Evolutionary conservation across 1,139 yeast species (phyloP).

Genomic region (Sugiyamaella grinbergsii): DNA sequence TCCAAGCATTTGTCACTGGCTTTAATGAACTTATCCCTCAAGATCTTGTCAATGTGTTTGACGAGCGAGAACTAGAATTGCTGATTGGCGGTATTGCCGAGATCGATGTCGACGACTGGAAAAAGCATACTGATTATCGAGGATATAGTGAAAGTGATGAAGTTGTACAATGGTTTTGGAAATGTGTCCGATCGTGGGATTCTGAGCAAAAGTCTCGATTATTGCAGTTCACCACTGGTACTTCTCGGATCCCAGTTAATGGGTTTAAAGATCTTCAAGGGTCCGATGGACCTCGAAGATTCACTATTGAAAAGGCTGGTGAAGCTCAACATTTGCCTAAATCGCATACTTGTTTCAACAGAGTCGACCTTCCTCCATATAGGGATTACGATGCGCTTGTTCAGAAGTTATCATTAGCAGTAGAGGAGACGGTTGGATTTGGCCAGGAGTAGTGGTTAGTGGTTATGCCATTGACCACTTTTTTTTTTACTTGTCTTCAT

Average conservation of each 20-base stretch:
- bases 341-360: slow-evolving; percentile 93
- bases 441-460: slow-evolving; percentile 87
- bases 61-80: slow-evolving; percentile 94
- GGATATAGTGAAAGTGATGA: slow-evolving; percentile 97
- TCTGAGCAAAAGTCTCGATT: slow-evolving; percentile 94
- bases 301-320: slow-evolving; percentile 97
- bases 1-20: slow-evolving; percentile 94
- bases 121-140: slow-evolving; percentile 96
- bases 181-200: slow-evolving; percentile 90
- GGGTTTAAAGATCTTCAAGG: slow-evolving; percentile 99
- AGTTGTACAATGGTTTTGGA: slow-evolving; percentile 98
- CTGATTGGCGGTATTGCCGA: slow-evolving; percentile 98
- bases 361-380: slow-evolving; percentile 89
- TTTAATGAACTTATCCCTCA: slow-evolving; percentile 97
- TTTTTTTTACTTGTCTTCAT: neutral
- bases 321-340: slow-evolving; percentile 91
- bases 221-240: slow-evolving; percentile 96
- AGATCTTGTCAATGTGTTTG: slow-evolving; percentile 93
- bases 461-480: too few species aligned
- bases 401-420: slow-evolving; percentile 82
- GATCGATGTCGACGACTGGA: slow-evolving; percentile 98
- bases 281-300: slow-evolving; percentile 97
- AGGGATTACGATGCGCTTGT: slow-evolving; percentile 71
- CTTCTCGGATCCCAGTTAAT: slow-evolving; percentile 97
- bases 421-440: slow-evolving; percentile 91